These are phyloP conservation scores for Solanum hybrid DNA, from an alignment of 305 asterid species.

Conservation along the genomic window DNA sequence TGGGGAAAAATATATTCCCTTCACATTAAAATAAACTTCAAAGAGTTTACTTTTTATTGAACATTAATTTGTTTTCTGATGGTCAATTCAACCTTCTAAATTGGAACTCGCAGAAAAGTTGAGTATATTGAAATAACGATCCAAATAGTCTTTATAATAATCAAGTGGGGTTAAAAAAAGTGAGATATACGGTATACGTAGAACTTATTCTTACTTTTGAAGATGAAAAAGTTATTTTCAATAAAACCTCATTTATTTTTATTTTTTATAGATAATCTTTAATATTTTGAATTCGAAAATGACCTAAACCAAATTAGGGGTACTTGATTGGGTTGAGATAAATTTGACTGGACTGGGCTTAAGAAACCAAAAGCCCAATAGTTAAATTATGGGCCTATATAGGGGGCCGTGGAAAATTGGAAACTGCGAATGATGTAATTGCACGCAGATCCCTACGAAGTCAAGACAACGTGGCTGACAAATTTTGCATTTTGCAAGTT, in stretches of 20 bases:
- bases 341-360: not conserved
- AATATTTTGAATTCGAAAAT: not conserved
- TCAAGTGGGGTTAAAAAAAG: not conserved
- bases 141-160: not conserved
- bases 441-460: not conserved
- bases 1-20: not conserved
- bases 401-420: not conserved
- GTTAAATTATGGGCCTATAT: not conserved
- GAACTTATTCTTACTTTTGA: not conserved
- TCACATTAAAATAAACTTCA: not conserved
- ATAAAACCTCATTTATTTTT: not conserved
- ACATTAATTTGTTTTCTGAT: not conserved
- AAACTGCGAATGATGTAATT: not conserved
- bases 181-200: not conserved
- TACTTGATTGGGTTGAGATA: not conserved
- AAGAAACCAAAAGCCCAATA: not conserved
- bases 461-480: not conserved
- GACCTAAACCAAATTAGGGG: not conserved
- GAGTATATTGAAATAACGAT: not conserved
- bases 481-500: not conserved
- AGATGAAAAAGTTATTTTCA: accelerated
- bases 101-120: not conserved
- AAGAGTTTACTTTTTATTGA: not conserved
- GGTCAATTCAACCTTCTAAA: not conserved
- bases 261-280: not conserved